Conservation (phyloP, 192 early-diverging fungal species). For the Paraglomus occultum region DNA sequence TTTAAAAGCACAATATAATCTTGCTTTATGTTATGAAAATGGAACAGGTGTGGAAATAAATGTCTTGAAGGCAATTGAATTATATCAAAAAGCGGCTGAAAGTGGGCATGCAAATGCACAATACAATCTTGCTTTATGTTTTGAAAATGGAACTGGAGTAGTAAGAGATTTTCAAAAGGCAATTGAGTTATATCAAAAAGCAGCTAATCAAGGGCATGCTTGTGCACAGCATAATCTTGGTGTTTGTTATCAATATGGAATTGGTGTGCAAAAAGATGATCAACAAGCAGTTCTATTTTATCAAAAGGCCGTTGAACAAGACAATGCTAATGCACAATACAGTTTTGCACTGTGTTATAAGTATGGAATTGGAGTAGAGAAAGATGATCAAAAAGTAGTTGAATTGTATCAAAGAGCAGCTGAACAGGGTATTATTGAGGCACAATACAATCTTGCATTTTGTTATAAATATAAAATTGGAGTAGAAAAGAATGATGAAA, state of each 20-base stretch:
- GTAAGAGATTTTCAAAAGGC: constrained; percentile 48
- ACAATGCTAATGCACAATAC: constrained; percentile 61
- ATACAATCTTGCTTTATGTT: constrained; percentile 78
- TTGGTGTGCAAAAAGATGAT: constrained; percentile 62
- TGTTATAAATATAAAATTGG: constrained; percentile 81
- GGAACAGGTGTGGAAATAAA: constrained; percentile 56
- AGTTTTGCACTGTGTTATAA: constrained; percentile 79
- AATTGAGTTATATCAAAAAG: constrained; percentile 58
- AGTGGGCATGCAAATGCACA: constrained; percentile 75
- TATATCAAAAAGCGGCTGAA: constrained; percentile 65
- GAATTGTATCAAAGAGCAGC: constrained; percentile 65
- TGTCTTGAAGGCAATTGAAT: constrained; percentile 50
- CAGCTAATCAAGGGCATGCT: constrained; percentile 60
- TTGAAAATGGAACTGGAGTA: constrained; percentile 75
- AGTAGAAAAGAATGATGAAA: constrained; percentile 42
- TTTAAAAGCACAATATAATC: constrained; percentile 53
- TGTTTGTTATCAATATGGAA: constrained; percentile 77
- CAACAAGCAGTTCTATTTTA: constrained; percentile 61
- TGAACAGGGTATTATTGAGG: constrained; percentile 54
- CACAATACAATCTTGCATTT: constrained; percentile 75
- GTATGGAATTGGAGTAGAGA: constrained; percentile 56
- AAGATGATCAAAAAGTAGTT: constrained; percentile 48
- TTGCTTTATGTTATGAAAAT: constrained; percentile 60
- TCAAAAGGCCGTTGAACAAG: constrained; percentile 49
- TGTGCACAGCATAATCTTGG: constrained; percentile 65